phyloP scores from a whole-genome alignment of 495 filamentous ascomycete genomes.

The Darksidea phi region DNA sequence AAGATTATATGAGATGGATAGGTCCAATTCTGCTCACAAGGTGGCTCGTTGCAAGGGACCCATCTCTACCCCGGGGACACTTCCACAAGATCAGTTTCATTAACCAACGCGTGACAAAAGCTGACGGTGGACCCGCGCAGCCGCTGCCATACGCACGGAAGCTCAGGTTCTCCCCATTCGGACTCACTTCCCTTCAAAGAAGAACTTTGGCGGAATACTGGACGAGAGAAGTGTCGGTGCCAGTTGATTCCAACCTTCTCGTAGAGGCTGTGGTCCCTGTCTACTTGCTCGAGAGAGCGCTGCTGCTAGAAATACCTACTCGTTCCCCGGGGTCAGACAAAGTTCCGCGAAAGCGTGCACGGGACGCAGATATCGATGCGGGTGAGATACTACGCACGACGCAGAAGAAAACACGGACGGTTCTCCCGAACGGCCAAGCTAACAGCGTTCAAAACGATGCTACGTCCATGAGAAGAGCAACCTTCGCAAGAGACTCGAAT shows the following conservation, averaged over 20 bases:
- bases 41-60: neutral
- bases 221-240: slow-evolving; percentile 10
- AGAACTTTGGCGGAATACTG: slow-evolving; percentile 3
- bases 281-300: slow-evolving; percentile 18
- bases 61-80: neutral
- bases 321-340: neutral
- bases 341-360: neutral
- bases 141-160: slow-evolving; percentile 2
- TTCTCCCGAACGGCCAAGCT: neutral
- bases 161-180: slow-evolving; percentile 24
- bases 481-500: too few relatives aligned
- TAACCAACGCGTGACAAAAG: slow-evolving; percentile 6
- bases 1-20: slow-evolving; percentile 16
- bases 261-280: slow-evolving; percentile 25
- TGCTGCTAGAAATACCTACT: slow-evolving; percentile 10
- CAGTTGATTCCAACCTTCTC: slow-evolving; percentile 23
- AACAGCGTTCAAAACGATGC: too few relatives aligned
- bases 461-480: too few relatives aligned
- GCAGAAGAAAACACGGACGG: neutral
- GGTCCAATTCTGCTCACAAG: slow-evolving; percentile 9
- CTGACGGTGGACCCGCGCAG: neutral
- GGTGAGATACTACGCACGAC: neutral
- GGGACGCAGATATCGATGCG: neutral
- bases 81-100: slow-evolving; percentile 5
- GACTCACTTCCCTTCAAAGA: neutral